Conservation (phyloP, 768 basidiomycete genomes). For the Leucosporidium scottii region DNA sequence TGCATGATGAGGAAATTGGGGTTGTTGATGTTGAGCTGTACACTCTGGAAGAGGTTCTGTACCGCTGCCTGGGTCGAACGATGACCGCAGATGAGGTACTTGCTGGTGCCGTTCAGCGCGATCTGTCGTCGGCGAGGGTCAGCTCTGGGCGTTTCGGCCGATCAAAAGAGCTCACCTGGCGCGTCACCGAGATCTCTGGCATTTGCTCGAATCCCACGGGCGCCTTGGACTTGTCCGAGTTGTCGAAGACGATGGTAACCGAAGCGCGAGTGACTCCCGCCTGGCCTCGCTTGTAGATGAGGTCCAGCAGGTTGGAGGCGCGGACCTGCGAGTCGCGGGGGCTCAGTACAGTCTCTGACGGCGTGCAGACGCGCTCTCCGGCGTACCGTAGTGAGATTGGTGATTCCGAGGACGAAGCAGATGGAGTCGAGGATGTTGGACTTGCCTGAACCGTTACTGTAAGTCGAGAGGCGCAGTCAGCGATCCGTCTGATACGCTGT, state of each 20-base stretch:
- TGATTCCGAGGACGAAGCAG: constrained; percentile 95
- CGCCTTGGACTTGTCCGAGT: constrained; percentile 75
- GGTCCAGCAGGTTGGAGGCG: constrained; percentile 88
- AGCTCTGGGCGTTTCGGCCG: too few relatives aligned
- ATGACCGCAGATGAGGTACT: constrained; percentile 94
- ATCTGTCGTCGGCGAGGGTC: constrained; percentile 51
- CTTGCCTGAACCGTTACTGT: constrained; percentile 81
- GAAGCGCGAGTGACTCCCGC: constrained; percentile 95
- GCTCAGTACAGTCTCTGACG: not conserved
- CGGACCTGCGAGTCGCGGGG: constrained; percentile 60
- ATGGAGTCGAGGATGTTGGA: constrained; percentile 99
- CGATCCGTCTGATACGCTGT: too few relatives aligned
- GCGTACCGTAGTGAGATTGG: constrained; percentile 83
- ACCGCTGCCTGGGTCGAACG: constrained; percentile 76
- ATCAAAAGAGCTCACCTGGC: constrained; percentile 60
- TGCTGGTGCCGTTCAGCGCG: constrained; percentile 83
- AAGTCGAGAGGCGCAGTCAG: not conserved
- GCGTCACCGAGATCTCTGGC: constrained; percentile 90
- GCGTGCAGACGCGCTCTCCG: not conserved
- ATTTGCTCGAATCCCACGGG: constrained; percentile 72
- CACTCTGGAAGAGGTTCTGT: constrained; percentile 88
- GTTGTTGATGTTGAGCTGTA: constrained; percentile 98
- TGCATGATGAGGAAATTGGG: constrained; percentile 99
- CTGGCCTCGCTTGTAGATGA: constrained; percentile 98
- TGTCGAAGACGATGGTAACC: constrained; percentile 98